Evolutionary conservation across 2,329 filamentous ascomycete species (phyloP), one percentile per base, ranked within the genome.

Genomic region (Canariomyces notabilis): DNA sequence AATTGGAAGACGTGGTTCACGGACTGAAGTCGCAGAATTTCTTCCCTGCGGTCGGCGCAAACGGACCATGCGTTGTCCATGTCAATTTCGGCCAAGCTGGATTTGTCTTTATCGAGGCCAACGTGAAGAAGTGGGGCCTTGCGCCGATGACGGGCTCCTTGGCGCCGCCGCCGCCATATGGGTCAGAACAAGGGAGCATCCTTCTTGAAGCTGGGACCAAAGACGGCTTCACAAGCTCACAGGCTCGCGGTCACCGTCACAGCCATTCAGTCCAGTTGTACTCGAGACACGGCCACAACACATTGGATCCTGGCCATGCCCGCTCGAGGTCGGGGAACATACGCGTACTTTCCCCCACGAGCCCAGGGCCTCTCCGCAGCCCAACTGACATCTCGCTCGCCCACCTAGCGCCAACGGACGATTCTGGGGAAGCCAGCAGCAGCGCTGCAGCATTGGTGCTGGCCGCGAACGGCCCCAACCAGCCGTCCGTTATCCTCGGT

Each of bases 71-170:
- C 59, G 84, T 84, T 23, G 80, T 98, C 1, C 91, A 98, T 64
- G 93, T 97, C 63, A 98, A 98, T 66, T 94, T 98, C 64, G 93
- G 93, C 6, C 93, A 98, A 65, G 88, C 93, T 61, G 93, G 93
- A 26, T 98, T 97, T 62, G 93, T 98, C 39, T 98, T 97, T 62
- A 97, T 98, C 58, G 93, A 98, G 68, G 93, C 91, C 52, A 98
- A 98, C 61, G 93, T 98, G 50, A 98, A 98, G 80, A 98, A 97
- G 74, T 98, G 93, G 93, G 93, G 93, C 2, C 73, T 98, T 45
- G 93, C 93, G 38, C 93, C 93, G 5, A 94, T 94, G 78, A 96
- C 89, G 1, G 93, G 93, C 49, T 95, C 89, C 60, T 75, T 98
- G 49, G 93, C 93, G 21, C 93, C 93, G 14, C 93, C 93, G 35